phyloP scores from a whole-genome alignment of 768 basidiomycete species.

The Cystoderma amianthinum region DNA sequence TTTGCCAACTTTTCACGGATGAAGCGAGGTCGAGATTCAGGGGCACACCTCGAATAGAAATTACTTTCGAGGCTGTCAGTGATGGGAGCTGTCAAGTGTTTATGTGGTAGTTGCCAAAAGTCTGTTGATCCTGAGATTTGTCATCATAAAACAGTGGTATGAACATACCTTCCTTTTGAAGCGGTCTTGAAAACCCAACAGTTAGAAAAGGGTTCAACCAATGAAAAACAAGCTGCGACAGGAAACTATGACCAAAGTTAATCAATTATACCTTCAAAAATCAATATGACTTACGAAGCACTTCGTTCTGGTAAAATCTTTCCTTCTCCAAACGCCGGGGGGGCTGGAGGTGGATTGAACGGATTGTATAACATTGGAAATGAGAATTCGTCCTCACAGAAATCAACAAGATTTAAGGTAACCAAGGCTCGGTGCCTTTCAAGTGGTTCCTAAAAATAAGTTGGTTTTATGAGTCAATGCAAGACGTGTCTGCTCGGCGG shows the following conservation, averaged over 20 bases:
- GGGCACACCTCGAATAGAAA: slow-evolving; percentile 45
- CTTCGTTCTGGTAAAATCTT: not conserved
- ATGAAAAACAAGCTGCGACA: slow-evolving; percentile 39
- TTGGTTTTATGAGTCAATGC: too few relatives aligned
- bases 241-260: slow-evolving; percentile 2
- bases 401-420: too few relatives aligned
- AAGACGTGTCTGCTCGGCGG: too few relatives aligned
- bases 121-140: too few relatives aligned
- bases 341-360: not conserved
- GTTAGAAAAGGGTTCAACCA: slow-evolving; percentile 49
- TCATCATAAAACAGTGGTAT: not conserved
- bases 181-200: slow-evolving; percentile 52
- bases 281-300: not conserved
- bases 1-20: slow-evolving; percentile 15
- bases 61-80: slow-evolving; percentile 34
- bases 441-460: too few relatives aligned
- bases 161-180: slow-evolving; percentile 45
- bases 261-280: not conserved
- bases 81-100: slow-evolving; percentile 26
- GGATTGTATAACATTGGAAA: too few relatives aligned
- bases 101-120: slow-evolving; percentile 41
- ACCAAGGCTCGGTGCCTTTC: too few relatives aligned
- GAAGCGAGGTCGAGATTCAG: slow-evolving; percentile 33
- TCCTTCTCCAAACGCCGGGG: not conserved
- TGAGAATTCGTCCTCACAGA: too few relatives aligned